Evolutionary conservation across 805 yeast genomes (phyloP), one percentile per base, ranked within the genome.

Genomic region (Kockiozyma suomiensis): DNA sequence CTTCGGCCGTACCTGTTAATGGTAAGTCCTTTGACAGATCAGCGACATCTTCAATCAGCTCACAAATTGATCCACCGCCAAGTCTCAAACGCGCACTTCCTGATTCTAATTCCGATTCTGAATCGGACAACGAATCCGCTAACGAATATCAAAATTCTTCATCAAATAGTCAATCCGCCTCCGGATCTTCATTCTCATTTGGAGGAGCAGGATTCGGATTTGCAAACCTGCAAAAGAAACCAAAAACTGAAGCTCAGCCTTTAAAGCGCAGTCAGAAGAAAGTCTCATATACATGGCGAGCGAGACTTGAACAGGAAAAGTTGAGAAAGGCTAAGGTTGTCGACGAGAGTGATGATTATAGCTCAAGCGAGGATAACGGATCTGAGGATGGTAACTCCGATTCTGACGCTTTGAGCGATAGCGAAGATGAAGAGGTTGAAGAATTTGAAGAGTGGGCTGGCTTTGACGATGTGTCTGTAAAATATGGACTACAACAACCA

Each of bases 261-360:
- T 7, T 50, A 15, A 21, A 21, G n/a, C 37, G 46, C 4, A 63
- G 61, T 30, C 63, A 74, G 1, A 64, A 69, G 28, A 83, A 81
- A 71, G 82, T 81, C 65, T 82, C 81, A 62, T 89, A 88, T 70
- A 87, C 86, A 45, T 91, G 97, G 97, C 83, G 86, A 69, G 79
- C 80, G 41, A 77, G 75, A 62, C 70, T 86, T 4, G 86, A 80
- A 57, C 69, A 69, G 50, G 79, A 76, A 51, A 83, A 81, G 45
- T 74, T 74, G 50, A 76, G 79, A 50, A 77, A 76, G 55, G 68
- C 58, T 28, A 69, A 78, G 56, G 74, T 78, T 32, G 56, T 69
- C 48, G 90, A 85, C 50, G 90, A 83, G 2, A 72, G 76, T 54
- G 93, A 86, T 68, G 87, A 87, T 19, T 41, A 40, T 23, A 33